Conservation (phyloP, 2,329 filamentous ascomycete species). For the Pestalotiopsis sp. region DNA sequence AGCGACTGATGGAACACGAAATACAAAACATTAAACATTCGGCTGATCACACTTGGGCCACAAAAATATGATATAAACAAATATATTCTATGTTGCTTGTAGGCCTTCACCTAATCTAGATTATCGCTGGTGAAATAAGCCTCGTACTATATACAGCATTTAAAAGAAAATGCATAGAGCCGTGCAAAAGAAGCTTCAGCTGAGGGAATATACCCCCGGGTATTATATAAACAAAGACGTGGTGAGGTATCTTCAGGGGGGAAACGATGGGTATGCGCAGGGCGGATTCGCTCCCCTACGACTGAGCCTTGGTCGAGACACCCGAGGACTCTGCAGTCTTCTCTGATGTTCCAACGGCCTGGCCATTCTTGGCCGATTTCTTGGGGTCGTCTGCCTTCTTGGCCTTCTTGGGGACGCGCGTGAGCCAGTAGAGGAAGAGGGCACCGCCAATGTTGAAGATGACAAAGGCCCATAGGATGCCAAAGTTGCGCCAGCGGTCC, state of each 20-base stretch:
- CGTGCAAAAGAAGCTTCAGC: not conserved
- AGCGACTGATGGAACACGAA: not conserved
- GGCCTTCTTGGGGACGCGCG: constrained; percentile 38
- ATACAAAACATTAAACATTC: not conserved
- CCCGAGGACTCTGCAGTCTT: not conserved
- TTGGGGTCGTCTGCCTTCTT: constrained; percentile 17
- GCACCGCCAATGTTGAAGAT: constrained; percentile 53
- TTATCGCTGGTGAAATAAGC: not conserved
- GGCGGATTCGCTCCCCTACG: not conserved
- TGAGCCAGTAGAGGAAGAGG: constrained; percentile 51
- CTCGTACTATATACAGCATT: not conserved
- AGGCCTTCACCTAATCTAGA: too few species aligned
- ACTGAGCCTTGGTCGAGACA: not conserved
- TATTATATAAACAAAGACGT: not conserved
- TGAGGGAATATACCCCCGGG: not conserved
- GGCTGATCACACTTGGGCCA: too few species aligned
- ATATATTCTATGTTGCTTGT: too few species aligned
- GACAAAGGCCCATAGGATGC: constrained; percentile 53
- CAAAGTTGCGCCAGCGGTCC: constrained; percentile 55
- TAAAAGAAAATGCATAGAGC: not conserved
- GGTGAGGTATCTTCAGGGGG: not conserved
- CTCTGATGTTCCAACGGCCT: not conserved
- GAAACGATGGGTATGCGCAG: not conserved
- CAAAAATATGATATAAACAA: too few species aligned
- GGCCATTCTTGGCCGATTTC: constrained; percentile 5